These are phyloP conservation scores for Stagonosporopsis vannaccii DNA, from an alignment of 2,329 filamentous ascomycete species.

Conservation along the genomic window DNA sequence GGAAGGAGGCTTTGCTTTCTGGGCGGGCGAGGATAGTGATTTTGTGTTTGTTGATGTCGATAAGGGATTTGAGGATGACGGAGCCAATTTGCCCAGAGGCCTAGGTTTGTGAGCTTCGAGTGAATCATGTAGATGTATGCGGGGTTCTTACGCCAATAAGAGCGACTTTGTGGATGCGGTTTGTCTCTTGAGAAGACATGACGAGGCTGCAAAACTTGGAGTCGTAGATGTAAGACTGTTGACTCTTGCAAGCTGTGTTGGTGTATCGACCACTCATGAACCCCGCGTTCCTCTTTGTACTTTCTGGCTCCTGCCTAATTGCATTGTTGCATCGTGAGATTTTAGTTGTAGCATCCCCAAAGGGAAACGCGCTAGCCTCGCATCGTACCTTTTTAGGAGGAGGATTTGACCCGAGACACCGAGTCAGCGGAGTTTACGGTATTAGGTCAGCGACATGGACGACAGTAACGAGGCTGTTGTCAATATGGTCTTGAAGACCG, in stretches of 20 bases:
- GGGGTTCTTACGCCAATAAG: slow-evolving; percentile 45
- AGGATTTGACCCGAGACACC: neutral
- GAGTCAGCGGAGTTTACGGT: slow-evolving; percentile 8
- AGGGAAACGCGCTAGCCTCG: slow-evolving; percentile 1
- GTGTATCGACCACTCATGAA: too few species aligned
- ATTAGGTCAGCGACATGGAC: neutral
- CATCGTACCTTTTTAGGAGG: slow-evolving; percentile 2
- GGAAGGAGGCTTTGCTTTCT: slow-evolving; percentile 52
- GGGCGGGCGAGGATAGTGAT: slow-evolving; percentile 53
- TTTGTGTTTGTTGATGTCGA: slow-evolving; percentile 30
- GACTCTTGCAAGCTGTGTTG: neutral
- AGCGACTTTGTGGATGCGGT: slow-evolving; percentile 39
- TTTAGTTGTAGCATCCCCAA: neutral
- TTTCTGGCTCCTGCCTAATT: neutral
- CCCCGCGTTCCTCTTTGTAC: neutral
- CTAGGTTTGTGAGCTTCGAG: slow-evolving; percentile 21
- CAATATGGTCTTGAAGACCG: neutral
- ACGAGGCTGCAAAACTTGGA: neutral
- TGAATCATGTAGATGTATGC: neutral
- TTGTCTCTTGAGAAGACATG: slow-evolving; percentile 5
- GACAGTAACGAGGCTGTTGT: neutral
- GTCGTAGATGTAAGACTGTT: neutral
- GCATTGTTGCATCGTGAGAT: neutral
- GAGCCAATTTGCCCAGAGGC: slow-evolving; percentile 49
- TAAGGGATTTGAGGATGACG: slow-evolving; percentile 47